Conservation (phyloP, 768 basidiomycete genomes). For the Suillus placidus region DNA sequence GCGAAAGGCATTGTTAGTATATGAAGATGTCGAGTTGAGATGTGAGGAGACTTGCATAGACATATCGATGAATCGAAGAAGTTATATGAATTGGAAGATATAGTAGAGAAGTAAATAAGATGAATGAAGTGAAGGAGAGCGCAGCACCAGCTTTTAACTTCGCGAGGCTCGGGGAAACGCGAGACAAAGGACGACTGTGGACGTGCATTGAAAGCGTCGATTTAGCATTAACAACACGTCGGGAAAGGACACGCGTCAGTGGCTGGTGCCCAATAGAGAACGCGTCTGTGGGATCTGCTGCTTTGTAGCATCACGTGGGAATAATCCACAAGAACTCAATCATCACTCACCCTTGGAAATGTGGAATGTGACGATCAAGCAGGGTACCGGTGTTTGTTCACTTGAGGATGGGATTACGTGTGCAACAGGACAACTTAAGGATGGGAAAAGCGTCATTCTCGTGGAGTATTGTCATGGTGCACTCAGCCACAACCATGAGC, state of each 20-base stretch:
- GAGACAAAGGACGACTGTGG: neutral
- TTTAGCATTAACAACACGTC: neutral
- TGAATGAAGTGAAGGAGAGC: neutral
- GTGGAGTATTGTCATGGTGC: too few species aligned
- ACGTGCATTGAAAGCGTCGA: neutral
- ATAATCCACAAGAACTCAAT: neutral
- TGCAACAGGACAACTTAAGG: too few species aligned
- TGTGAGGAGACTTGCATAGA: neutral
- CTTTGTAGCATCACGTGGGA: neutral
- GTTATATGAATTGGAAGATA: neutral
- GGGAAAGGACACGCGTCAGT: neutral
- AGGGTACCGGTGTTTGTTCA: too few species aligned
- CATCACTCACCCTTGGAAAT: too few species aligned
- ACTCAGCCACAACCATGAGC: too few species aligned
- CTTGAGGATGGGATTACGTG: too few species aligned
- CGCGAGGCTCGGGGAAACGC: neutral
- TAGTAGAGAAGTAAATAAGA: neutral
- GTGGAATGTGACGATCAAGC: too few species aligned
- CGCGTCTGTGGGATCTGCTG: neutral
- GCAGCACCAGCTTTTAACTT: neutral
- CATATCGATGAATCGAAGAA: neutral
- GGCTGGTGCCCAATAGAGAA: neutral
- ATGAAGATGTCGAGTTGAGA: neutral
- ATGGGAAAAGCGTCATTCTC: too few species aligned
- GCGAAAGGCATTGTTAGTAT: too few species aligned